A percentile compares a stretch with the other conserved stretches of the same genome.
Evolutionary conservation across 73 alveolate species (phyloP).

Genomic region (Stentor coeruleus): DNA sequence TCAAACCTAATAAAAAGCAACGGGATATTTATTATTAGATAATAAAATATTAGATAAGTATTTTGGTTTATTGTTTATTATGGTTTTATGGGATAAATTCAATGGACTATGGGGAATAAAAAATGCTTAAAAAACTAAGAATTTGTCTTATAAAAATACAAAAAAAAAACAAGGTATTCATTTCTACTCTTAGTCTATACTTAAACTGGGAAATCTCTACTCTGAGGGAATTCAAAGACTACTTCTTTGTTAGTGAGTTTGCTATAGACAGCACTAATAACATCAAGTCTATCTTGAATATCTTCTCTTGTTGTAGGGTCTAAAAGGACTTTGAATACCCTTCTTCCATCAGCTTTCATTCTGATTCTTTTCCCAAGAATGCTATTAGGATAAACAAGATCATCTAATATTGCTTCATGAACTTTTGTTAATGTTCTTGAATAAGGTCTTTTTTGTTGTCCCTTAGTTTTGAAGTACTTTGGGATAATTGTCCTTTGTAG

Average conservation of each 20-base stretch:
- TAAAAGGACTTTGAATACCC: not conserved
- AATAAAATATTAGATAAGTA: too few species aligned
- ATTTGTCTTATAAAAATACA: too few species aligned
- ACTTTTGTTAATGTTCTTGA: constrained; percentile 66
- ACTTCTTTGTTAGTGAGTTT: constrained; percentile 82
- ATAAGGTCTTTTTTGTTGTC: constrained; percentile 28
- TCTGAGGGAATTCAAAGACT: constrained; percentile 48
- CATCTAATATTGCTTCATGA: constrained; percentile 78
- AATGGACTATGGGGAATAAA: too few species aligned
- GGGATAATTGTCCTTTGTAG: constrained; percentile 40
- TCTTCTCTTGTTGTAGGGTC: constrained; percentile 58
- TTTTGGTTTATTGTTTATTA: too few species aligned
- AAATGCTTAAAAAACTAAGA: too few species aligned
- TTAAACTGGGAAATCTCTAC: constrained; percentile 15
- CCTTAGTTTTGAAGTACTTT: constrained; percentile 34
- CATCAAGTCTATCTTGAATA: constrained; percentile 75
- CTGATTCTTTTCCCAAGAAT: constrained; percentile 63
- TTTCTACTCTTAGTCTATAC: too few species aligned
- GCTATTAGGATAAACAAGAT: constrained; percentile 58
- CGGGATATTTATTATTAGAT: too few species aligned
- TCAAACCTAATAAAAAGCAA: not conserved
- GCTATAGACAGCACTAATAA: constrained; percentile 70
- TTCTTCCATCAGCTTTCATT: constrained; percentile 9
- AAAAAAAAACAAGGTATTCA: too few species aligned
- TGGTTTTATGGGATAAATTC: too few species aligned